Base-by-base conservation (phyloP, 1,284 basidiomycete genomes). In the Ganoderma multipileum region DNA sequence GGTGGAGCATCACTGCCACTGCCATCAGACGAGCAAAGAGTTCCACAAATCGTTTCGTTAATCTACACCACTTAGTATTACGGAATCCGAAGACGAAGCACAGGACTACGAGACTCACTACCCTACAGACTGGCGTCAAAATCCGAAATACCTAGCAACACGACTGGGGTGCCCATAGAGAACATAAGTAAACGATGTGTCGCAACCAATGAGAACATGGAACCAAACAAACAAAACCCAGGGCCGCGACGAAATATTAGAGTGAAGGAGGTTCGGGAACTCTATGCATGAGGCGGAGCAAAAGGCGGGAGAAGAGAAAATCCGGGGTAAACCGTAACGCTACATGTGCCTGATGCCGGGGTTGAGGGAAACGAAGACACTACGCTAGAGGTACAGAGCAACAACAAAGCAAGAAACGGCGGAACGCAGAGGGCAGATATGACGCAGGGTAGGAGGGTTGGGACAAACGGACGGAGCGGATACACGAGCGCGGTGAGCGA, bases 271-370 rank as follows among this genome's bases (percentile, higher is more conserved):
- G 11, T 38, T 0, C 6, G 20, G 12, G 26, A 60, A 41, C 36
- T 60, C 39, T 39, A 39, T 39, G 58, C 58, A 60, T 39, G 38
- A 39, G 58, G 58, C 58, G 39, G 33, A 33, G 33, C 33, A 38
- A 30, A 36, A 6, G 20, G 23, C 12, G 26, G 26, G 23, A 36
- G 58, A 60, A 60, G 20, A 41, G 14, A 26, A 60, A 42, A 26
- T 38, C 11, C 36, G 38, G 12, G 33, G 57, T 59, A 33, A 8
- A 33, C 33, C 33, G 33, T 33, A 59, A 59, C n/a, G 58, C 58
- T 60, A 60, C 58, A 60, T 60, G 57, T 59, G 54, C 54, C 54
- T 33, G 55, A 58, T 58, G 58, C 38, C 14, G 39, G 8, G 33
- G 38, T 23, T n/a, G 18, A 7, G n/a, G 23, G 9, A 60, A 18